Evolutionary conservation across 352 stramenopile species (phyloP), one percentile per base, ranked within the genome.

Genomic region (Pythium brachiatum): DNA sequence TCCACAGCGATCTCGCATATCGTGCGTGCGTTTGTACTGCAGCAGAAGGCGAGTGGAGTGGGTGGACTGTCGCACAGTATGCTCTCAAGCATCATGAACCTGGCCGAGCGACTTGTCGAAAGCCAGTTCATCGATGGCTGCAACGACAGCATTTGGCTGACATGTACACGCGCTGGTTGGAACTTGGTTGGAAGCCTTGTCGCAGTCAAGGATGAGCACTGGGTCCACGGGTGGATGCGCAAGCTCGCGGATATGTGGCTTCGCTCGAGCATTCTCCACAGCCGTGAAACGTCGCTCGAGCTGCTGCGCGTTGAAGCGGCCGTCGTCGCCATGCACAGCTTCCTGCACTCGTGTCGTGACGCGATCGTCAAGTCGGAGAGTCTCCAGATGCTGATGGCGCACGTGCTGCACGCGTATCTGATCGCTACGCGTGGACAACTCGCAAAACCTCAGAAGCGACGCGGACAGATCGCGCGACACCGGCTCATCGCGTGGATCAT

Each of bases 101-200:
- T 91, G 18, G 87, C 86, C 0, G 80, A 90, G 53, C 70, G 80
- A 47, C 77, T 95, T 38, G 69, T 95, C 11, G 81, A 88, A 44
- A 92, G 80, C 46, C 87, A 95, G 58, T 94, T 92, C 53, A 64
- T 85, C 21, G 81, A 86, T 59, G 75, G 81, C 23, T 92, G 80
- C 58, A 69, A 73, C 3, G 87, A 95, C 61, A 92, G 85, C 55
- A 81, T 94, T 31, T 95, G 87, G 87, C 68, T 95, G 32, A 95
- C 87, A 12, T 95, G 85, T 57, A 95, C 87, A 7, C 85, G 87
- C 16, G 87, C 83, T 51, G 87, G 87, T 16, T 95, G 87, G 87
- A 87, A 73, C 6, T 46, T 95, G n/a, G 62, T 93, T 8, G 73
- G 83, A 27, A 91, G 80, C 60, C 60, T 95, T 12, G 75, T 90